Evolutionary conservation across 176 grass and related monocot species (phyloP).

Genomic region (Poa pratensis): DNA sequence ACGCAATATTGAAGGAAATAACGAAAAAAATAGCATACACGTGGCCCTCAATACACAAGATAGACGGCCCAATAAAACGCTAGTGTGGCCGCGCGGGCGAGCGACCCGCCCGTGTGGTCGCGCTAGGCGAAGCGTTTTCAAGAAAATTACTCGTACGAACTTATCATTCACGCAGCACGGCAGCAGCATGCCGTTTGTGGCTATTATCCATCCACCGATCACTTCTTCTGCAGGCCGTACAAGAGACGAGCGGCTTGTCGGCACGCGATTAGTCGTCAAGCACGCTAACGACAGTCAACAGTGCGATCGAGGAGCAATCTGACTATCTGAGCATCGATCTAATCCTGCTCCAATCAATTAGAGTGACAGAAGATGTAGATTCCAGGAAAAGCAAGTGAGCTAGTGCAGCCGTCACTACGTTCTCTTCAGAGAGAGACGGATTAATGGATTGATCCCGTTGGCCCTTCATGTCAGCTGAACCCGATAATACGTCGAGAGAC

Average conservation of each 20-base stretch:
- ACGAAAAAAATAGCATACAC: too few relatives aligned
- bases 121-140: too few relatives aligned
- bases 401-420: background rate
- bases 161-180: too few relatives aligned
- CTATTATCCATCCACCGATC: background rate
- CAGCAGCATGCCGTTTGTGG: too few relatives aligned
- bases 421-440: background rate
- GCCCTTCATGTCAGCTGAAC: background rate
- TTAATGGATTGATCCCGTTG: background rate
- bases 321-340: background rate
- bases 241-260: background rate
- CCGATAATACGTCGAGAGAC: too few relatives aligned
- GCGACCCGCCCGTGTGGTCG: too few relatives aligned
- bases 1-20: too few relatives aligned
- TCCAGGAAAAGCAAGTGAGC: background rate
- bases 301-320: background rate
- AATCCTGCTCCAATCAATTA: background rate
- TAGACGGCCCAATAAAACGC: too few relatives aligned
- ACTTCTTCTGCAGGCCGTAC: background rate
- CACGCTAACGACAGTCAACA: slow-evolving; percentile 9
- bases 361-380: background rate
- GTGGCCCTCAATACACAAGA: too few relatives aligned
- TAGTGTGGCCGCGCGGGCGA: too few relatives aligned
- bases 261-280: background rate
- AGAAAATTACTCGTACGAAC: too few relatives aligned